These are phyloP conservation scores for Pseudoneurospora amorphoporcata DNA, from an alignment of 495 filamentous ascomycete genomes.

Conservation along the genomic window DNA sequence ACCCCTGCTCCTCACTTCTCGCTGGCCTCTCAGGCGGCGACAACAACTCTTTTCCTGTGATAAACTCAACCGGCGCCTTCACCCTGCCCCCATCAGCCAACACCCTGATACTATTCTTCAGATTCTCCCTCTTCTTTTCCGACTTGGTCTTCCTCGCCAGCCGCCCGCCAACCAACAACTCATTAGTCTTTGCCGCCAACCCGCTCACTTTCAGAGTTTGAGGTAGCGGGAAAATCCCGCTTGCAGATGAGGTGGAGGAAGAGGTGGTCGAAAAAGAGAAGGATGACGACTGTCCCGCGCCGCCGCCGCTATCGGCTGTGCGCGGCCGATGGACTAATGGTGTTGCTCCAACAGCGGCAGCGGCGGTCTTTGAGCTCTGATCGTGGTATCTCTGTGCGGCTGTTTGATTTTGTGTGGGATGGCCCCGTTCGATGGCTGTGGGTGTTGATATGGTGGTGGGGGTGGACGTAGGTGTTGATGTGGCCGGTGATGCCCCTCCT, in stretches of 20 bases:
- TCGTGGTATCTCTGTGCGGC: neutral
- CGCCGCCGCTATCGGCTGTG: neutral
- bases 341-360: neutral
- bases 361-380: neutral
- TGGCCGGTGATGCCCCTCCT: neutral
- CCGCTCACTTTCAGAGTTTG: neutral
- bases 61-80: neutral
- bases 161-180: neutral
- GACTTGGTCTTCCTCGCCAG: neutral
- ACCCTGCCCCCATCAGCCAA: constrained; percentile 1
- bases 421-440: neutral
- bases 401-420: neutral
- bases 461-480: neutral
- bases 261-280: neutral
- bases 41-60: neutral
- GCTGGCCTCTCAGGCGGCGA: neutral
- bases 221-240: neutral
- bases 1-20: neutral
- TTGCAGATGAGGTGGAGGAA: neutral
- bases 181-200: neutral
- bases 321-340: neutral
- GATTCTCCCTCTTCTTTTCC: constrained; percentile 7
- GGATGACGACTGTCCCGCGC: neutral
- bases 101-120: constrained; percentile 9
- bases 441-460: neutral